Conservation (phyloP, 1,284 basidiomycete species). For the Coniophora puteana region DNA sequence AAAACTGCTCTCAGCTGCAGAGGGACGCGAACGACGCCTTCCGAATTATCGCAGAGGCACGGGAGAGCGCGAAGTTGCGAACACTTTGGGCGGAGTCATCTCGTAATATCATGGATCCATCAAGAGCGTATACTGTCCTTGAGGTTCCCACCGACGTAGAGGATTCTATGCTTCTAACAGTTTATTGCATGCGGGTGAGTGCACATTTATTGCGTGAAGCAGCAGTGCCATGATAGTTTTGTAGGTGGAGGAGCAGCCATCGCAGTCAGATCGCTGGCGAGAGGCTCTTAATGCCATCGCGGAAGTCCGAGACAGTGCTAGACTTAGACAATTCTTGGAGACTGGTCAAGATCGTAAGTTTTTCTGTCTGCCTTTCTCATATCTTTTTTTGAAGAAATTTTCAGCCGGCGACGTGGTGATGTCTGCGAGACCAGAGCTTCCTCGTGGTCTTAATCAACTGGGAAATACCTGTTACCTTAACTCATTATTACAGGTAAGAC, state of each 20-base stretch:
- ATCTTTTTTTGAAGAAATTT: background rate
- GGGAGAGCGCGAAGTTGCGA: constrained; percentile 47
- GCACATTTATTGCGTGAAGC: no score
- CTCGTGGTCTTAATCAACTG: constrained; percentile 87
- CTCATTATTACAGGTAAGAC: constrained; percentile 69
- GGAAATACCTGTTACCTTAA: constrained; percentile 95
- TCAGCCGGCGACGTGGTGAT: constrained; percentile 60
- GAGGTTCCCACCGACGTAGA: constrained; percentile 70
- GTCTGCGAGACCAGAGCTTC: constrained; percentile 59
- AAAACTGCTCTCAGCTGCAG: constrained; percentile 39
- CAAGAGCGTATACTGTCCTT: constrained; percentile 70
- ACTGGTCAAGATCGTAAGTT: constrained; percentile 71
- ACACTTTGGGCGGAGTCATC: constrained; percentile 51
- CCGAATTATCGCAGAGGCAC: constrained; percentile 56
- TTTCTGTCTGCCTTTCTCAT: constrained; percentile 4
- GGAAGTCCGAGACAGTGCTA: constrained; percentile 70
- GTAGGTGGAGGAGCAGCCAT: constrained; percentile 69
- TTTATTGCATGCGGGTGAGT: constrained; percentile 72
- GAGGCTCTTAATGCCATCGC: constrained; percentile 67
- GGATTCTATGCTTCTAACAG: constrained; percentile 71
- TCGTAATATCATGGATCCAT: constrained; percentile 61
- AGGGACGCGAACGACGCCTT: constrained; percentile 60
- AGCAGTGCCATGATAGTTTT: no score
- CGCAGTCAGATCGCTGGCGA: constrained; percentile 58
- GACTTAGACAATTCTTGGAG: constrained; percentile 61